Conservation (phyloP, 371 early-diverging fungal genomes). For the Mucor ambiguus region DNA sequence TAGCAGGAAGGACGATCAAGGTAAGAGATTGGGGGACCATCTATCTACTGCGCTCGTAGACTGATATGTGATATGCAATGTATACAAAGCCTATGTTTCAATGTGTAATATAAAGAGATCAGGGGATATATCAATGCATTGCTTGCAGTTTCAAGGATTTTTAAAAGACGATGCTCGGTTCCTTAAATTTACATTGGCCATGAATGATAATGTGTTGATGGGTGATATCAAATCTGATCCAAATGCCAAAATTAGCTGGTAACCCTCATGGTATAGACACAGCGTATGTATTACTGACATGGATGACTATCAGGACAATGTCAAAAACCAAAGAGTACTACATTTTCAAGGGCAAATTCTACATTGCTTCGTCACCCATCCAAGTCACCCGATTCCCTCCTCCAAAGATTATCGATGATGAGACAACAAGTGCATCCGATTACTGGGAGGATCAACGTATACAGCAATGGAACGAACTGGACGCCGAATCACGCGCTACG, state of each 20-base stretch:
- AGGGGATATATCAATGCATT: conserved; percentile 54
- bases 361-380: conserved; percentile 72
- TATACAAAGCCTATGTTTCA: conserved; percentile 38
- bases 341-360: conserved; percentile 69
- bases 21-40: conserved; percentile 10
- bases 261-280: neutral
- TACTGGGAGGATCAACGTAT: conserved; percentile 74
- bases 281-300: neutral
- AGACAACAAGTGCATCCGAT: conserved; percentile 46
- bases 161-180: conserved; percentile 58
- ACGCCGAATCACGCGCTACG: conserved; percentile 56
- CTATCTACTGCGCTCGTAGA: neutral
- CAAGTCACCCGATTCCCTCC: conserved; percentile 75
- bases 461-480: conserved; percentile 61
- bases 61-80: neutral
- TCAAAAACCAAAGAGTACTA: conserved; percentile 71
- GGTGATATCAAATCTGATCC: conserved; percentile 66
- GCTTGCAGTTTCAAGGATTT: conserved; percentile 55
- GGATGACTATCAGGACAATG: conserved; percentile 57
- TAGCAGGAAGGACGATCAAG: neutral
- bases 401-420: conserved; percentile 45
- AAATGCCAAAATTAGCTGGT: conserved; percentile 59
- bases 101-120: conserved; percentile 54
- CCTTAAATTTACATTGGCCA: conserved; percentile 56
- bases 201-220: conserved; percentile 62